Evolutionary conservation across 139 green algal genomes (phyloP).

Genomic region (Picochlorum sp.): DNA sequence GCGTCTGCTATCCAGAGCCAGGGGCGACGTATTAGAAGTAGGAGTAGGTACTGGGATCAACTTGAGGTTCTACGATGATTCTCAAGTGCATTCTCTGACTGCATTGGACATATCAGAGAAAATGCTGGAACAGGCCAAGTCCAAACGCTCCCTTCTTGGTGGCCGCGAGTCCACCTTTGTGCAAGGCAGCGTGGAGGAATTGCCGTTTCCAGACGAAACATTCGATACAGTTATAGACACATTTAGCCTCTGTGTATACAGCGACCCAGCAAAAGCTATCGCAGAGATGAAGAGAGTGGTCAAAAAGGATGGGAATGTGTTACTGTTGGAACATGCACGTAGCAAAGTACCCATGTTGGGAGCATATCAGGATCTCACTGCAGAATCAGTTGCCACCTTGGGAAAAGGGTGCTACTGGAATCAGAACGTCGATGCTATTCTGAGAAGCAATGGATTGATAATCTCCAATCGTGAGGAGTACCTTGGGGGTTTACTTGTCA

Average conservation of each 20-base stretch:
- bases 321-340: constrained; percentile 59
- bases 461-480: constrained; percentile 17
- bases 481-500: constrained; percentile 31
- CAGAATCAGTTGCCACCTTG: constrained; percentile 7
- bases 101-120: constrained; percentile 42
- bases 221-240: constrained; percentile 71
- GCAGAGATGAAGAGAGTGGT: constrained; percentile 31
- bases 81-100: constrained; percentile 26
- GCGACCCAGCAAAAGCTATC: constrained; percentile 40
- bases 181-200: constrained; percentile 4
- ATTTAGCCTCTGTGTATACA: constrained; percentile 58
- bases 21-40: constrained; percentile 61
- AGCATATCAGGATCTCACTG: constrained; percentile 28
- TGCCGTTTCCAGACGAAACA: constrained; percentile 5
- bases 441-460: constrained; percentile 19
- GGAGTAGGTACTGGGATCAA: constrained; percentile 66
- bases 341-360: constrained; percentile 7
- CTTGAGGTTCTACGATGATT: constrained; percentile 44
- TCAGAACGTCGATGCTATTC: constrained; percentile 38
- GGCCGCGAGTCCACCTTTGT: neutral
- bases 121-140: constrained; percentile 47
- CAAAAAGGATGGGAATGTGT: constrained; percentile 36
- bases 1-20: constrained; percentile 28
- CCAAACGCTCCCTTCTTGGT: neutral
- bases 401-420: constrained; percentile 45